Conservation (phyloP, 257 asterid genomes). For the Nicotiana obtusifolia region DNA sequence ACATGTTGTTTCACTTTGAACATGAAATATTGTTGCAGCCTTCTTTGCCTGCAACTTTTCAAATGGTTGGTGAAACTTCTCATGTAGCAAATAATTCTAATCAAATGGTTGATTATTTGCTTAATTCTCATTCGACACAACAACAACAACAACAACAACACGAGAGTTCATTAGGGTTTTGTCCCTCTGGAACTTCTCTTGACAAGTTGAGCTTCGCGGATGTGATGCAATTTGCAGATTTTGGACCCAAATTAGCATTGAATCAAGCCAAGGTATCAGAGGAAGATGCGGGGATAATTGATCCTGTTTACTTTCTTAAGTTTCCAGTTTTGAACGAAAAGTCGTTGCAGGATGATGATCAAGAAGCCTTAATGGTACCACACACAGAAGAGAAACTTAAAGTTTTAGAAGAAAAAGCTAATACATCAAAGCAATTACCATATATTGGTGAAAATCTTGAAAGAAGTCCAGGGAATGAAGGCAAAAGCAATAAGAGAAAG, state of each 20-base stretch:
- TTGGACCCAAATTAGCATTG: slow-evolving; percentile 58
- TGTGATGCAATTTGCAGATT: slow-evolving; percentile 88
- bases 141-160: slow-evolving; percentile 10
- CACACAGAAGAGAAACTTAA: slow-evolving; percentile 18
- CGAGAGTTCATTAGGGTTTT: slow-evolving; percentile 22
- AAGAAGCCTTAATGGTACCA: slow-evolving; percentile 35
- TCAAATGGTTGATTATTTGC: slow-evolving; percentile 55
- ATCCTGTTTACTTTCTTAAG: slow-evolving; percentile 74
- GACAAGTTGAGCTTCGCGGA: slow-evolving; percentile 84
- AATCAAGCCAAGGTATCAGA: slow-evolving; percentile 38
- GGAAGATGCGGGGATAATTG: slow-evolving; percentile 51
- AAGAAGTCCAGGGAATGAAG: slow-evolving; percentile 18
- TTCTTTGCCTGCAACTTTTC: slow-evolving; percentile 26
- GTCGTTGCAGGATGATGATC: slow-evolving; percentile 48
- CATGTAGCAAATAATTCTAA: slow-evolving; percentile 18
- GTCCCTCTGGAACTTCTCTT: slow-evolving; percentile 36
- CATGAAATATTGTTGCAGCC: slow-evolving; percentile 39
- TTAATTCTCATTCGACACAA: slow-evolving; percentile 24
- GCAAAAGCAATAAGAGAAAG: slow-evolving; percentile 42
- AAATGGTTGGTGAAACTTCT: slow-evolving; percentile 33
- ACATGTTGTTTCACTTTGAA: slow-evolving; percentile 30
- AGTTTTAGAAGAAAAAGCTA: slow-evolving; percentile 7
- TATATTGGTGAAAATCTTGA: slow-evolving; percentile 42
- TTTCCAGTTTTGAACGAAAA: slow-evolving; percentile 72
- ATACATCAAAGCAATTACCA: slow-evolving; percentile 26